A percentile compares a stretch with the other conserved stretches of the same genome.
Evolutionary conservation across 129 eudicot species (phyloP).

Genomic region (Helianthus annuus): DNA sequence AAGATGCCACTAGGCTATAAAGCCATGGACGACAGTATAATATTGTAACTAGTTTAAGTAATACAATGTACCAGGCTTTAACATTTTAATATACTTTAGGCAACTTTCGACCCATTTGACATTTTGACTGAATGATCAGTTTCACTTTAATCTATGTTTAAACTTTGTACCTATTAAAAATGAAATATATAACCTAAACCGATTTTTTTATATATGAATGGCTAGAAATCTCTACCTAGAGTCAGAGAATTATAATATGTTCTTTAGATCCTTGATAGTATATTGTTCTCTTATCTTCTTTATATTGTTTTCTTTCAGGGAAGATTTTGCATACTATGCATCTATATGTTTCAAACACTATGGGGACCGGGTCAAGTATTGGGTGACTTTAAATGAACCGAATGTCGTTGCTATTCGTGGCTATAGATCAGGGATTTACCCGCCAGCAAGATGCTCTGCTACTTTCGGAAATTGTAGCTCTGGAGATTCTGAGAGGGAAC

Average conservation of each 20-base stretch:
- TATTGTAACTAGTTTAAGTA: background rate
- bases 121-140: too few species aligned
- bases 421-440: slow-evolving; percentile 61
- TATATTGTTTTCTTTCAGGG: slow-evolving; percentile 32
- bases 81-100: background rate
- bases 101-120: too few species aligned
- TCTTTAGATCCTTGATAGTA: too few species aligned
- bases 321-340: slow-evolving; percentile 60
- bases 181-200: too few species aligned
- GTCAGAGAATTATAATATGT: too few species aligned
- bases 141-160: too few species aligned
- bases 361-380: slow-evolving; percentile 65
- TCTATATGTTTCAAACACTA: slow-evolving; percentile 60
- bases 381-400: slow-evolving; percentile 80
- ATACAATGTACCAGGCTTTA: background rate
- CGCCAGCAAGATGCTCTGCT: slow-evolving; percentile 67
- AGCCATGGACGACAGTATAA: too few species aligned
- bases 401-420: slow-evolving; percentile 55
- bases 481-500: slow-evolving; percentile 73
- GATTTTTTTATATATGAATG: too few species aligned
- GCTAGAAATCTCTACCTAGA: too few species aligned
- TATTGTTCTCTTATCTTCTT: too few species aligned
- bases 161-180: too few species aligned
- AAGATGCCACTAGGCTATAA: too few species aligned
- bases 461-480: slow-evolving; percentile 57